These are phyloP conservation scores for Aspergillus bombycis DNA, from an alignment of 2,329 filamentous ascomycete species.

Conservation along the genomic window DNA sequence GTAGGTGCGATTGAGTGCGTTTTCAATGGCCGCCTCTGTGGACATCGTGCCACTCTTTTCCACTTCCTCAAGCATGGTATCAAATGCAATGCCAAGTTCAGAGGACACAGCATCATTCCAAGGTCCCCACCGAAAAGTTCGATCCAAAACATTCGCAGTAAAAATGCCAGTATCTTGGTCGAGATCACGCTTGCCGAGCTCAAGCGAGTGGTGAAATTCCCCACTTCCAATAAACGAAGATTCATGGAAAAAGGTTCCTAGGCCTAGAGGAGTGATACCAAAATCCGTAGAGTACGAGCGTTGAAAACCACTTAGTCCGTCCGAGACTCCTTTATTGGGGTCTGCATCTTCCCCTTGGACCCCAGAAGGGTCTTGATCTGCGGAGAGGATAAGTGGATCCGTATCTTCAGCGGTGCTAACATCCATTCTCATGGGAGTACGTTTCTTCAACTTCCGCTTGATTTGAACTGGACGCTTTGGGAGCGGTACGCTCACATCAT, in stretches of 20 bases:
- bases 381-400: conserved; percentile 38
- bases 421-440: conserved; percentile 50
- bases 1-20: conserved; percentile 17
- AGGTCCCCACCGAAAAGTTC: conserved; percentile 50
- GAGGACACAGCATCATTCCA: conserved; percentile 61
- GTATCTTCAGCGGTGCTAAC: conserved; percentile 50
- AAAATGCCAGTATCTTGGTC: conserved; percentile 46
- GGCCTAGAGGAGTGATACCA: conserved; percentile 52
- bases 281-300: conserved; percentile 58
- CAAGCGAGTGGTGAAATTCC: conserved; percentile 52
- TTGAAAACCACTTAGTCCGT: conserved; percentile 54
- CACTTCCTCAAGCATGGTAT: conserved; percentile 31
- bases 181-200: conserved; percentile 45
- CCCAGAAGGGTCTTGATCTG: conserved; percentile 17
- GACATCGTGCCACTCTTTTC: conserved; percentile 17
- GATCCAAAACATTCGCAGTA: conserved; percentile 40
- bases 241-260: conserved; percentile 59
- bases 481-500: conserved; percentile 15
- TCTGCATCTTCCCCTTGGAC: conserved; percentile 8
- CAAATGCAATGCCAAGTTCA: conserved; percentile 44
- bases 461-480: conserved; percentile 8
- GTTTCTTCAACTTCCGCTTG: conserved; percentile 38
- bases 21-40: conserved; percentile 4
- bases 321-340: conserved; percentile 24
- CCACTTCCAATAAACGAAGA: conserved; percentile 63